Base-by-base conservation (phyloP, 306 rosid genomes). In the Vicia villosa region DNA sequence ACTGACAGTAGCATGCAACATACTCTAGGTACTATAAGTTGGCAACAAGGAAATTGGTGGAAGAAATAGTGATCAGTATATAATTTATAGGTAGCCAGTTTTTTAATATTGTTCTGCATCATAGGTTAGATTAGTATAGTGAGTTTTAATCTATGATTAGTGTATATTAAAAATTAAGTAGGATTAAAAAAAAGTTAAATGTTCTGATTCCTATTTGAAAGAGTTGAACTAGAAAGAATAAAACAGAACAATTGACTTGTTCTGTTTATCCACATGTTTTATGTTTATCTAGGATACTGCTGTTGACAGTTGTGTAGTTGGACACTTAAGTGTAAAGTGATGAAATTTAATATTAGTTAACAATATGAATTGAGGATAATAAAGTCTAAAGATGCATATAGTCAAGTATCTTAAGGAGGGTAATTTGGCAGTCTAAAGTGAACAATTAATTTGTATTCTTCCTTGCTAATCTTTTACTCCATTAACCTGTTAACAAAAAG, bases 21-120 rank as follows among this genome's bases (percentile, higher is more conserved):
- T 55, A 89, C 97, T 81, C 65, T 89, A 77, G 96, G 96, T 80
- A 89, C 93, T 58, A 64, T 87, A 68, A 91, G 96, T 69, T 89
- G 97, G 97, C 97, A 91, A 79, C 91, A 85, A 74, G 97, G 97
- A 68, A 89, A 91, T 80, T 59, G 81, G 79, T 79, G 36, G 20
- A 70, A 57, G 40, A 46, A 75, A 75, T 56, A 68, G n/a, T 60
- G 47, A 49, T 24, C 9, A 14, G 12, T 30, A 11, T 22, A 40
- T 58, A 59, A 37, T 47, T 66, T 49, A 3, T 22, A 32, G 49
- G 20, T 49, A 14, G 16, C 34, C 46, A 73, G 67, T 21, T 66
- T 22, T 56, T 22, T 65, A 24, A 28, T 52, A 9, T 64, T 65
- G 49, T 10, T 52, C 43, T 63, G 34, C 21, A 51, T 46, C 50